These are phyloP conservation scores for Adenanthera pavonina DNA, from an alignment of 306 rosid genomes.

Conservation along the genomic window DNA sequence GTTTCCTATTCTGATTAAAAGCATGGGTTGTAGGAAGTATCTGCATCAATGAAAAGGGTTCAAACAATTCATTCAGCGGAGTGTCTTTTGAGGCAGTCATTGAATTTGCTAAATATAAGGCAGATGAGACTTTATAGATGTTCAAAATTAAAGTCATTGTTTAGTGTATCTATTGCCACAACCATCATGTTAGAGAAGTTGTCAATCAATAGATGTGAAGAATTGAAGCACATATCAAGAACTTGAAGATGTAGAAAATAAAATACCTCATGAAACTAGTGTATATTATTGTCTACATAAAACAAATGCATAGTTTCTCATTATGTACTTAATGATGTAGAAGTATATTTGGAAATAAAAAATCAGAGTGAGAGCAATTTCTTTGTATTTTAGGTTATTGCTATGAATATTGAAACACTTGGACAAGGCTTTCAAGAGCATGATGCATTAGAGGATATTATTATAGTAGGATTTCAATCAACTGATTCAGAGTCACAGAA, in stretches of 20 bases:
- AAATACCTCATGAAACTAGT: no score
- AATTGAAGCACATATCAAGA: not conserved
- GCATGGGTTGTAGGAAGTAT: not conserved
- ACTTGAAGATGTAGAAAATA: no score
- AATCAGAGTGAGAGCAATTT: not conserved
- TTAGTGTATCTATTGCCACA: not conserved
- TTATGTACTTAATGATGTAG: not conserved
- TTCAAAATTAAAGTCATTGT: not conserved
- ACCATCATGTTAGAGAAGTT: not conserved
- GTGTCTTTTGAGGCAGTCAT: not conserved
- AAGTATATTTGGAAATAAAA: not conserved
- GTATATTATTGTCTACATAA: no score
- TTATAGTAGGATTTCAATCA: not conserved
- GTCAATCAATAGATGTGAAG: accelerated
- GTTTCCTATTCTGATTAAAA: no score
- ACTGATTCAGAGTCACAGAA: not conserved
- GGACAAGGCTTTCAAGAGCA: not conserved
- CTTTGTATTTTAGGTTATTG: not conserved
- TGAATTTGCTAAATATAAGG: not conserved
- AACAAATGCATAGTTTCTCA: no score
- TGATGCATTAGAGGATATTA: not conserved
- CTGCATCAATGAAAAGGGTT: not conserved
- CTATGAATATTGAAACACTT: not conserved
- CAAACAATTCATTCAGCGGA: not conserved
- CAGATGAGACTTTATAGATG: not conserved